phyloP scores from a whole-genome alignment of 352 stramenopile species.

The Pythium brachiatum region DNA sequence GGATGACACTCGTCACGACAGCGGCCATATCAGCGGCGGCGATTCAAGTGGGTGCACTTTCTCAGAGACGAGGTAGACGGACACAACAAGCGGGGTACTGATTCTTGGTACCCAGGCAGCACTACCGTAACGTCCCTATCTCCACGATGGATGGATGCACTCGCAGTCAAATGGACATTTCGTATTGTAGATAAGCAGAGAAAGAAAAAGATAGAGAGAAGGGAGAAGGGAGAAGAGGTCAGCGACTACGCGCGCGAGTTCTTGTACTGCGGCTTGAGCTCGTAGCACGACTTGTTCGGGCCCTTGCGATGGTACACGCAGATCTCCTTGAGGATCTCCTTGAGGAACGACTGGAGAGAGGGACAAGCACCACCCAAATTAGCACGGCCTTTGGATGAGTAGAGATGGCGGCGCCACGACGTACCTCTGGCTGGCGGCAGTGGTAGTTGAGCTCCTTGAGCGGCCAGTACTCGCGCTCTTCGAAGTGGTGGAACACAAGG shows the following conservation, averaged over 20 bases:
- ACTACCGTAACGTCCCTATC: no score
- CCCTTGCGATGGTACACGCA: conserved; percentile 87
- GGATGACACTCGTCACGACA: background rate
- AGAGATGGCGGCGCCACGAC: background rate
- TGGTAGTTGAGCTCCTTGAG: conserved; percentile 89
- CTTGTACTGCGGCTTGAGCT: conserved; percentile 89
- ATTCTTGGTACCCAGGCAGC: background rate
- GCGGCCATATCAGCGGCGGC: conserved; percentile 4
- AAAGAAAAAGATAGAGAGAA: background rate
- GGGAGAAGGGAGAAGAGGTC: conserved; percentile 3
- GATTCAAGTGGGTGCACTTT: background rate
- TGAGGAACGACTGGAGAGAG: conserved; percentile 69
- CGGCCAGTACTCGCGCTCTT: conserved; percentile 84
- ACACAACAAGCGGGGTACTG: background rate
- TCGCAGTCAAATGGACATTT: background rate
- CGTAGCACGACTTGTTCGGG: conserved; percentile 89
- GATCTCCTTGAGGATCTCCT: conserved; percentile 88
- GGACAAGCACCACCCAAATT: background rate
- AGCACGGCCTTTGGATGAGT: background rate
- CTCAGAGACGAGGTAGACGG: background rate
- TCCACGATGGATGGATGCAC: background rate
- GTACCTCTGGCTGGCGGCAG: conserved; percentile 83
- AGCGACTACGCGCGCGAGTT: conserved; percentile 36
- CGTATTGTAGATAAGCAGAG: background rate
- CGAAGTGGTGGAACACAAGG: conserved; percentile 84